These are phyloP conservation scores for Epichloe uncinata DNA, from an alignment of 2,329 filamentous ascomycete species.

Conservation along the genomic window DNA sequence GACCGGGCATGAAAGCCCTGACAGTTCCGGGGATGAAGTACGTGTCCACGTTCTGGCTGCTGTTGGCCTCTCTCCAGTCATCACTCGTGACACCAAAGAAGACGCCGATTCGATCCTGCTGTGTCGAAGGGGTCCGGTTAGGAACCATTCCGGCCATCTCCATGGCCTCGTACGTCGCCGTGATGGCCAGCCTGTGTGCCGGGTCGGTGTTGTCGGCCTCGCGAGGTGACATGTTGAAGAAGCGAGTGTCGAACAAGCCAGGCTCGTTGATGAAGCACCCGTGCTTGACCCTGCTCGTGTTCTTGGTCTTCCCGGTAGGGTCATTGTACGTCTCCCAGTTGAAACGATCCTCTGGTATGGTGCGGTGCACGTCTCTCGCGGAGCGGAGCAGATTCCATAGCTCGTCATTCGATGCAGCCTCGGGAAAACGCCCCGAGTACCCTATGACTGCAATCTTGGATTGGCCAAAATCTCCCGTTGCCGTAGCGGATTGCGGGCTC, in stretches of 20 bases:
- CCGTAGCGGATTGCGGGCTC: too few species aligned
- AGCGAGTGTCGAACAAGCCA: constrained; percentile 57
- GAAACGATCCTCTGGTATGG: constrained; percentile 49
- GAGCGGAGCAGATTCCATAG: constrained; percentile 48
- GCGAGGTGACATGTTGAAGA: constrained; percentile 70
- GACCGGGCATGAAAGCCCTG: constrained; percentile 37
- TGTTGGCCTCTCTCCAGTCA: constrained; percentile 69
- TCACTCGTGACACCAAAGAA: constrained; percentile 69
- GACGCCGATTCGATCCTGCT: constrained; percentile 45
- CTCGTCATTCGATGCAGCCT: constrained; percentile 19
- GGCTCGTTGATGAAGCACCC: constrained; percentile 58
- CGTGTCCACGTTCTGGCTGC: constrained; percentile 49
- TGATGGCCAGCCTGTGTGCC: constrained; percentile 56
- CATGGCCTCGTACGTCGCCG: constrained; percentile 64
- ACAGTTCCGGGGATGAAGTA: constrained; percentile 39
- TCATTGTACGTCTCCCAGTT: constrained; percentile 53
- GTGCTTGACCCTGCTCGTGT: constrained; percentile 53
- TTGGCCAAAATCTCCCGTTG: too few species aligned
- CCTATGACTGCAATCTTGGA: constrained; percentile 60
- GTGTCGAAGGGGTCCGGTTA: constrained; percentile 32
- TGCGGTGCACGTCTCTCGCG: constrained; percentile 46
- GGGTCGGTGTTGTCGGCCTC: constrained; percentile 63
- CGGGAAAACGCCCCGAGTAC: constrained; percentile 27
- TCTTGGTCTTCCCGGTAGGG: constrained; percentile 49
- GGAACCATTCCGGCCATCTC: constrained; percentile 50